Evolutionary conservation across 2,329 filamentous ascomycete genomes (phyloP).

Genomic region (Trichoderma sp.): DNA sequence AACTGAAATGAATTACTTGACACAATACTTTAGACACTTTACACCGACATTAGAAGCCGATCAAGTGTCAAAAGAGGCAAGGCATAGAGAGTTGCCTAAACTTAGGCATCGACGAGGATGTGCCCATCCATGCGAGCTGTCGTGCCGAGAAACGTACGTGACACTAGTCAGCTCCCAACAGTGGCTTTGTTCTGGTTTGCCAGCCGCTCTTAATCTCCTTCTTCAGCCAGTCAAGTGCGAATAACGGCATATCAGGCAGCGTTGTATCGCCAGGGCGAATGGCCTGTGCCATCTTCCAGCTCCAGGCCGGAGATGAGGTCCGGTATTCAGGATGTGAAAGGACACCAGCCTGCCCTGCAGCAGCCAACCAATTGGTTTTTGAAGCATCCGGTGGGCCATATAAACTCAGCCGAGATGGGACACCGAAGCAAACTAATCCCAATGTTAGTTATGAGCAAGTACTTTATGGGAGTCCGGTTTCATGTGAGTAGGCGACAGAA

Average conservation of each 20-base stretch:
- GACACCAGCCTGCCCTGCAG: background rate
- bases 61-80: background rate
- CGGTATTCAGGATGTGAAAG: background rate
- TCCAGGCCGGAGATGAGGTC: constrained; percentile 21
- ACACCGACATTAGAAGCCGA: background rate
- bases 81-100: background rate
- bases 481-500: background rate
- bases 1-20: background rate
- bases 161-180: background rate
- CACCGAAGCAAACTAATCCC: no score
- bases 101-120: background rate
- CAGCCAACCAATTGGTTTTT: background rate
- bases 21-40: background rate
- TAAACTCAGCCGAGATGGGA: background rate
- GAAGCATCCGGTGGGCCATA: background rate
- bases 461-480: background rate
- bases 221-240: background rate
- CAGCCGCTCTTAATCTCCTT: background rate
- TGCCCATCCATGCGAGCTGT: background rate
- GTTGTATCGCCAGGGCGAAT: background rate
- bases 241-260: background rate
- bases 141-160: background rate
- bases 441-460: background rate
- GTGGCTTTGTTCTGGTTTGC: background rate
- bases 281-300: background rate